Evolutionary conservation across 345 rosid species (phyloP).

Genomic region (Barbarea vulgaris): DNA sequence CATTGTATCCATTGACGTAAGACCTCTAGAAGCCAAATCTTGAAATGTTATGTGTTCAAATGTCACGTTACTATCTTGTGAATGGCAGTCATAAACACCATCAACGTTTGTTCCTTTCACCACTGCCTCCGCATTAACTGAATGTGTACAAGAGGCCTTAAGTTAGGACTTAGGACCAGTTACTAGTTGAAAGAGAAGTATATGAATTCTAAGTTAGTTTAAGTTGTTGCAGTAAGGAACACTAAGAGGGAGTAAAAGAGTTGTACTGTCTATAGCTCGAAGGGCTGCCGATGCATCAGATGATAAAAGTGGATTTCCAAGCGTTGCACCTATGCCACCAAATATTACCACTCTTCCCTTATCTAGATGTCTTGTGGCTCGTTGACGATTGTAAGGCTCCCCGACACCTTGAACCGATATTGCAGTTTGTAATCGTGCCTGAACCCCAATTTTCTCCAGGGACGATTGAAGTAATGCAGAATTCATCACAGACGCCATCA

Average conservation of each 20-base stretch:
- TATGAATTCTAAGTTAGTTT: slow-evolving; percentile 6
- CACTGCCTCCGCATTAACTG: slow-evolving; percentile 86
- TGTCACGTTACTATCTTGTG: slow-evolving; percentile 60
- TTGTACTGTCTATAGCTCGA: slow-evolving; percentile 82
- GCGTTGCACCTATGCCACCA: slow-evolving; percentile 87
- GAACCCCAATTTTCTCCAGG: slow-evolving; percentile 76
- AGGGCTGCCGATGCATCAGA: slow-evolving; percentile 92
- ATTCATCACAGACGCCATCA: slow-evolving; percentile 97
- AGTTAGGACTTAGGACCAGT: not conserved
- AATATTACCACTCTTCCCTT: slow-evolving; percentile 95
- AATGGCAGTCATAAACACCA: slow-evolving; percentile 73
- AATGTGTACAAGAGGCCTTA: not conserved
- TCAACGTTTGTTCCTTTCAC: slow-evolving; percentile 83
- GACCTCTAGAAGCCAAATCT: slow-evolving; percentile 69
- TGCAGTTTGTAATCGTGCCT: slow-evolving; percentile 76
- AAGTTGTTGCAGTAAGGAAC: not conserved
- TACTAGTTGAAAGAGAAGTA: not conserved
- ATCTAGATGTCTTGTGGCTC: slow-evolving; percentile 82
- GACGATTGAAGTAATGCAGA: slow-evolving; percentile 83
- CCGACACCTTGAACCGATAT: slow-evolving; percentile 71
- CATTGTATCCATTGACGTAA: slow-evolving; percentile 74
- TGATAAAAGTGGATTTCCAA: slow-evolving; percentile 86
- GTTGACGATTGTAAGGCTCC: slow-evolving; percentile 80
- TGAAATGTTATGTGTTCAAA: slow-evolving; percentile 73
- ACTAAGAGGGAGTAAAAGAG: slow-evolving; percentile 1